phyloP scores from a whole-genome alignment of 371 early-diverging fungal genomes.

The Rhizopus delemar region DNA sequence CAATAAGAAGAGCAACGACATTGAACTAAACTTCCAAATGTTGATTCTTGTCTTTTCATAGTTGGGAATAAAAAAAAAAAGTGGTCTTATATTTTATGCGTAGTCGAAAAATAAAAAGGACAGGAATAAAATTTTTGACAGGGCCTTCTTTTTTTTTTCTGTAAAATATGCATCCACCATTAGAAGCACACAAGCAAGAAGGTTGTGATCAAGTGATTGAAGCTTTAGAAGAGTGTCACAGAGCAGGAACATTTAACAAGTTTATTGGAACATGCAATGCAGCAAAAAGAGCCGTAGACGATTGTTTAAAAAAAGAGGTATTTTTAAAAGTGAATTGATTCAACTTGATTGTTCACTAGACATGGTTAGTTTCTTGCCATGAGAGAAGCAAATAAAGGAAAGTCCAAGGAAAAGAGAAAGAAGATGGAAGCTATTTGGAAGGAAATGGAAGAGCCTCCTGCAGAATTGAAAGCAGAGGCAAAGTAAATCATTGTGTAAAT shows the following conservation, averaged over 20 bases:
- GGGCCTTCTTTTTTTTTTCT: conserved; percentile 5
- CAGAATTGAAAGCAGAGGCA: conserved; percentile 12
- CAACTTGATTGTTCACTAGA: neutral
- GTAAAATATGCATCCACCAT: conserved; percentile 47
- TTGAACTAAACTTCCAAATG: conserved; percentile 9
- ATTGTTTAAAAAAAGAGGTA: conserved; percentile 50
- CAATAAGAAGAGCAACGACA: conserved; percentile 6
- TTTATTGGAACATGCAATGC: conserved; percentile 48
- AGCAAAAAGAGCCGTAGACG: conserved; percentile 39
- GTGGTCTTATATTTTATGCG: neutral
- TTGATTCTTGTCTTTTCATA: neutral
- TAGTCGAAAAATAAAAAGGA: neutral
- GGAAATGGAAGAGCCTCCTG: conserved; percentile 52
- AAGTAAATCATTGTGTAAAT: too few species aligned
- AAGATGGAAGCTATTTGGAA: conserved; percentile 48
- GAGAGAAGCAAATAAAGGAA: conserved; percentile 42
- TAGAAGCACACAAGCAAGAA: conserved; percentile 47
- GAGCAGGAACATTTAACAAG: conserved; percentile 45
- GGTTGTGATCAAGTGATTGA: conserved; percentile 46
- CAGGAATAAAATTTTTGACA: neutral
- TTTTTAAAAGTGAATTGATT: neutral
- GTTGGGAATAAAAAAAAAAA: conserved; percentile 2
- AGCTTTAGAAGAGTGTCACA: conserved; percentile 48
- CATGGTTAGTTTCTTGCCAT: conserved; percentile 35
- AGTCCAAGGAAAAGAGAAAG: conserved; percentile 39